Evolutionary conservation across 2,329 filamentous ascomycete species (phyloP).

Genomic region (Aspergillus cejpii): DNA sequence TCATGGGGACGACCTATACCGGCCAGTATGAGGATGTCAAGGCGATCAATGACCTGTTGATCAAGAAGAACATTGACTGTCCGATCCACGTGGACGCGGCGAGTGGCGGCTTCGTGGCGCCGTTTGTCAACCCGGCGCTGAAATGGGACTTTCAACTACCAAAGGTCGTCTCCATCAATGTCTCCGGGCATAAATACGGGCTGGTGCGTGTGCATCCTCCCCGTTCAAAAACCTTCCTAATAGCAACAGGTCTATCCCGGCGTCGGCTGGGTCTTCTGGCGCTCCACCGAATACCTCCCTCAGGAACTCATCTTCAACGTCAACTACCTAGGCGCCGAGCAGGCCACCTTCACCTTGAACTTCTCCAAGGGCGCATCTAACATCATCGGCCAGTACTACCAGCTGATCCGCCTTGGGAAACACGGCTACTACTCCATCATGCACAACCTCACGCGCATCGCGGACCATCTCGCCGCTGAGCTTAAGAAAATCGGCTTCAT

Average conservation of each 20-base stretch:
- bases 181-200: constrained; percentile 43
- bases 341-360: constrained; percentile 64
- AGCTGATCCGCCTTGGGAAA: constrained; percentile 64
- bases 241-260: constrained; percentile 51
- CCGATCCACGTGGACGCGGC: constrained; percentile 52
- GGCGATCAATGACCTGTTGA: constrained; percentile 58
- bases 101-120: constrained; percentile 40
- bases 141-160: constrained; percentile 25
- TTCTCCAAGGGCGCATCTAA: constrained; percentile 66
- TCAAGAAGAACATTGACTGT: constrained; percentile 38
- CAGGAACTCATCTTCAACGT: constrained; percentile 64
- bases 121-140: constrained; percentile 35
- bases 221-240: background rate
- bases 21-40: constrained; percentile 68
- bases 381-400: constrained; percentile 66
- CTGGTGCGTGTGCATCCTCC: constrained; percentile 36
- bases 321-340: constrained; percentile 64
- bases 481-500: constrained; percentile 70
- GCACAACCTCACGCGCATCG: constrained; percentile 75
- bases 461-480: constrained; percentile 70
- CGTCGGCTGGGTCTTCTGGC: constrained; percentile 65
- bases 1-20: constrained; percentile 65
- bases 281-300: constrained; percentile 58
- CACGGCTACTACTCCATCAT: constrained; percentile 57
- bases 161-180: constrained; percentile 54